Percentiles rank a stretch among this genome's conserved stretches.
These are phyloP conservation scores for Lasiodiplodia theobromae DNA, from an alignment of 2,329 filamentous ascomycete genomes.

Conservation along the genomic window DNA sequence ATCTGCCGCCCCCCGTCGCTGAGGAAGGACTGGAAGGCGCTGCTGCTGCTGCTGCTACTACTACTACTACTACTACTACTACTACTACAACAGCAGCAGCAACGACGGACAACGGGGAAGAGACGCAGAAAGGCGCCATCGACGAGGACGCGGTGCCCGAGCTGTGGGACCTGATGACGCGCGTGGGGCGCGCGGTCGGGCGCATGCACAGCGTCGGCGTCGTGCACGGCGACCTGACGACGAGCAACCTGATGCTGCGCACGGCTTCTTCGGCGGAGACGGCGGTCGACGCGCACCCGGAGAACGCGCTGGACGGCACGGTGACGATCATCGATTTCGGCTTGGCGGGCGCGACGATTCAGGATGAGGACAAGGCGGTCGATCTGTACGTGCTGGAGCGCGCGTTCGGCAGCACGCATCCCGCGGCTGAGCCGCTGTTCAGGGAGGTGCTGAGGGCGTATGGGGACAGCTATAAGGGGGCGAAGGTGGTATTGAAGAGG, in stretches of 20 bases:
- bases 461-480: constrained; percentile 75
- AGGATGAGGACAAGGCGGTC: constrained; percentile 93
- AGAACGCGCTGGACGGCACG: constrained; percentile 66
- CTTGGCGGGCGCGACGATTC: constrained; percentile 78
- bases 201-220: constrained; percentile 83
- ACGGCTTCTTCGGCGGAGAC: constrained; percentile 23
- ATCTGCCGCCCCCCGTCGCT: neutral
- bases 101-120: neutral
- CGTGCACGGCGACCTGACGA: constrained; percentile 94
- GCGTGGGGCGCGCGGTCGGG: constrained; percentile 75
- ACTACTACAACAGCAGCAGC: no score
- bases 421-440: constrained; percentile 80
- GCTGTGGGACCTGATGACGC: constrained; percentile 69
- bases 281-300: constrained; percentile 7
- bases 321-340: constrained; percentile 95
- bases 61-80: no score
- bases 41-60: no score
- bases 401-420: constrained; percentile 94
- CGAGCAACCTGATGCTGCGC: constrained; percentile 91
- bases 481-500: constrained; percentile 75
- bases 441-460: constrained; percentile 77
- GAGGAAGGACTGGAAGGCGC: neutral
- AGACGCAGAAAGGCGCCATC: neutral
- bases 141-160: constrained; percentile 32
- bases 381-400: constrained; percentile 95